Base-by-base conservation (phyloP, 768 basidiomycete genomes). In the Clavaria fumosa region DNA sequence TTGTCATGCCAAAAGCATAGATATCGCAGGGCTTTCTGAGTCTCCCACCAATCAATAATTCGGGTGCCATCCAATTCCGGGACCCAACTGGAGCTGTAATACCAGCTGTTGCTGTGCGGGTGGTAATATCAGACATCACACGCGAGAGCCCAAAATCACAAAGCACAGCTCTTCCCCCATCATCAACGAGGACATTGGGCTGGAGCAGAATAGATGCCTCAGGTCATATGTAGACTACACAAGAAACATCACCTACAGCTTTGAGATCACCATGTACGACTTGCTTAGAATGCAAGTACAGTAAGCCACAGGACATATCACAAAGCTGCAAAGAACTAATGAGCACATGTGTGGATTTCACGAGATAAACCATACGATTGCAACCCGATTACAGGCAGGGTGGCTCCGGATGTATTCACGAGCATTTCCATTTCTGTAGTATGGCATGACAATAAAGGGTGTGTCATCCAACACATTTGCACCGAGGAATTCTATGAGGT, bases 121-220 rank as follows among this genome's bases (percentile, higher is more conserved):
- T 40, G 4, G 42, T 41, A 17, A 51, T 45, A 31, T 45, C 44
- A 30, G 55, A 54, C 14, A 60, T 38, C 12, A 62, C 49, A 22
- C 53, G 50, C 1, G 61, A 55, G 23, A 65, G 48, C 14, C 64
- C 64, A 38, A 65, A 65, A 40, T 64, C 62, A 5, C 59, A 42
- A 26, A 64, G 41, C 31, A 52, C 42, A 5, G 56, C 60, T 31
- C 54, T 45, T 12, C 48, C 46, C 5, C 34, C 33, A 32, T 63
- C 56, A 34, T 44, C 46, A 7, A 65, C 46, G 0, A 64, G 46
- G 19, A 64, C 46, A 32, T 64, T 65, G 5, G 50, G 48, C 64
- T 64, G 37, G 30, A 20, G 9, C 5, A 28, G 26, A 28, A 28
- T 14, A 28, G 9, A 14, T 9, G 26, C 9, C 14, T 28, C 9